Evolutionary conservation across 2,329 filamentous ascomycete genomes (phyloP).

Genomic region (Aspergillus hiratsukae): DNA sequence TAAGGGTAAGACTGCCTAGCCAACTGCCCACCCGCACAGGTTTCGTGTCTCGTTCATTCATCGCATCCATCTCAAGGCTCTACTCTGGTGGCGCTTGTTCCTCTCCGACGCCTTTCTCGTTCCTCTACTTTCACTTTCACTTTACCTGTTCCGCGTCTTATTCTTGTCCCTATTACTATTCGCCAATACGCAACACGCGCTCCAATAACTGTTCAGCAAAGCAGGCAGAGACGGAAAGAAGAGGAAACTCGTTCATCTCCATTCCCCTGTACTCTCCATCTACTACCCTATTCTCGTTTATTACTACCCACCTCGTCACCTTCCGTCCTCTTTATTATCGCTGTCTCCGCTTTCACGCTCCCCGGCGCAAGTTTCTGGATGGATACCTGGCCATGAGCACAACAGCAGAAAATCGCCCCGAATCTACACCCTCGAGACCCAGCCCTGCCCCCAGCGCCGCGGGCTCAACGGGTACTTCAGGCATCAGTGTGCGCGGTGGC

Average conservation of each 20-base stretch:
- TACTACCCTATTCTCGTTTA: constrained; percentile 1
- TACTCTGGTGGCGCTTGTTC: background rate
- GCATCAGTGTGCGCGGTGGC: constrained; percentile 30
- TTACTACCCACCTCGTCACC: background rate
- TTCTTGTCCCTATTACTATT: constrained; percentile 9
- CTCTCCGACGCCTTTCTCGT: background rate
- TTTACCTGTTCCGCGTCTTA: constrained; percentile 13
- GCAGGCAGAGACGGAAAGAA: background rate
- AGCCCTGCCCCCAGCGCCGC: constrained; percentile 32
- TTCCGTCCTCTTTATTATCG: background rate
- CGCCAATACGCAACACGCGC: constrained; percentile 11
- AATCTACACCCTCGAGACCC: constrained; percentile 20
- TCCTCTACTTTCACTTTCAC: background rate
- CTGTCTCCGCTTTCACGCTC: background rate
- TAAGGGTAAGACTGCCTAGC: too few relatives aligned
- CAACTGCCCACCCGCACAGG: too few relatives aligned
- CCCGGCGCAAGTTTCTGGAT: constrained; percentile 19
- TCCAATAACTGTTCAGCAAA: background rate
- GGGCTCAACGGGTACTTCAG: constrained; percentile 33
- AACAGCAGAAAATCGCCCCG: constrained; percentile 24
- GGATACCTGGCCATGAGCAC: constrained; percentile 34
- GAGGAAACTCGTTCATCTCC: background rate
- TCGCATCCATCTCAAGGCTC: too few relatives aligned
- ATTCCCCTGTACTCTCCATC: background rate
- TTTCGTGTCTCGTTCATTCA: too few relatives aligned